Evolutionary conservation across 805 yeast genomes (phyloP), one percentile per base, ranked within the genome.

Genomic region (Barnettozyma siamensis): DNA sequence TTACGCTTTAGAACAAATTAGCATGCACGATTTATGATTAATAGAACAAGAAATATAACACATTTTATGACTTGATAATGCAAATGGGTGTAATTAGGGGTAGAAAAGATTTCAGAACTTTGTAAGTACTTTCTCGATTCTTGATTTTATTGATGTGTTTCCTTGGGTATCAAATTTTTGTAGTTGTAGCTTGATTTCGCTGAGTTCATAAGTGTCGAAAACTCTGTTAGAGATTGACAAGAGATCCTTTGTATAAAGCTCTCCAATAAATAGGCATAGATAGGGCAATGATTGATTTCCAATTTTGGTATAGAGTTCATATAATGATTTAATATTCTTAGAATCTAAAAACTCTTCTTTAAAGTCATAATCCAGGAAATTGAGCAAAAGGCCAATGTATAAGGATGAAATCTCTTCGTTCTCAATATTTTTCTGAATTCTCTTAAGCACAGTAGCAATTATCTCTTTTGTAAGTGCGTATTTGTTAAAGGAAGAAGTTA

Each of bases 341-440:
- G 32, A 15, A 3, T 18, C 20, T 10, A 27, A 31, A 1, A 31
- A 10, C 0, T 35, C 5, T 9, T n/a, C 20, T n/a, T 54, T 44
- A 2, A 16, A 11, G 0, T 35, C 24, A 11, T 47, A 42, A 13
- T 54, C 59, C 2, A 46, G 24, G 9, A 57, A 44, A 20, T 49
- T 49, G 10, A 56, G 40, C 12, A 57, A 18, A 1, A 57, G 40
- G 1, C 62, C 62, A 28, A 52, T 33, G 23, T 42, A 41, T 19
- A 55, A 39, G 5, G 53, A 24, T 9, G 48, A 46, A 2, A 49
- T 28, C n/a, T 53, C 50, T 7, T 45, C 38, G 8, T 43, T 33
- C 10, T 30, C 1, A 15, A n/a, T 2, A 42, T 37, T 7, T 24
- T 10, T 4, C 30, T 13, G 2, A 36, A 34, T 2, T 12, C 19